Evolutionary conservation across 1,139 yeast species (phyloP), one percentile per base, ranked within the genome.

Genomic region (Kodamaea fungicola): DNA sequence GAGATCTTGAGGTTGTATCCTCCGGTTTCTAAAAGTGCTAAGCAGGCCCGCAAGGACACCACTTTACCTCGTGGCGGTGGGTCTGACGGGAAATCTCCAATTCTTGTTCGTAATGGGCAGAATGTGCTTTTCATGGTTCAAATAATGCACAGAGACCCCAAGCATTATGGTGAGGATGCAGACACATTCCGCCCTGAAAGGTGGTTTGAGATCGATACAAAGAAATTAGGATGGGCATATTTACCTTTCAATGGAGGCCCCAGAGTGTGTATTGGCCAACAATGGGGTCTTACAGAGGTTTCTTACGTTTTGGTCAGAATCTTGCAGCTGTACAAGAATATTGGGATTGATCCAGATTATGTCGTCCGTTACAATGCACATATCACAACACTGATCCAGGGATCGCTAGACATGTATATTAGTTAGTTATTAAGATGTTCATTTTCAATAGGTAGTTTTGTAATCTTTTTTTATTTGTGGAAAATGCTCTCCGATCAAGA

Each of bases 161-260:
- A 55, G 23, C 55, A 57, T 44, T 77, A 72, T 58, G 83, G 82
- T 28, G 57, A 65, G 34, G 79, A 75, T 43, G 68, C 77, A 7
- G 38, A 44, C 5, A 69, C 51, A 31, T 76, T 70, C 57, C 61
- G 61, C 33, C 80, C 80, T 3, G 78, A 73, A 43, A 62, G 79
- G 44, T 74, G 79, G 79, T 55, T 56, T 38, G 66, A 62, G 54
- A 3, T 13, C 4, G 12, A 26, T 7, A 12, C 12, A 7, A 26
- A 52, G 38, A 64, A 61, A 42, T 49, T 60, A 39, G 74, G 72
- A 12, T 76, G 80, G 80, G 74, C 71, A 9, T 76, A 59, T 50
- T 52, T 76, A 22, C 80, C 80, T 7, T 76, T 75, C 59, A 76
- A 76, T 46, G 82, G 81, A 34, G 82, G 82, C 6, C 81, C 82